Conservation (phyloP, 768 basidiomycete species). For the Trametes coccinea region DNA sequence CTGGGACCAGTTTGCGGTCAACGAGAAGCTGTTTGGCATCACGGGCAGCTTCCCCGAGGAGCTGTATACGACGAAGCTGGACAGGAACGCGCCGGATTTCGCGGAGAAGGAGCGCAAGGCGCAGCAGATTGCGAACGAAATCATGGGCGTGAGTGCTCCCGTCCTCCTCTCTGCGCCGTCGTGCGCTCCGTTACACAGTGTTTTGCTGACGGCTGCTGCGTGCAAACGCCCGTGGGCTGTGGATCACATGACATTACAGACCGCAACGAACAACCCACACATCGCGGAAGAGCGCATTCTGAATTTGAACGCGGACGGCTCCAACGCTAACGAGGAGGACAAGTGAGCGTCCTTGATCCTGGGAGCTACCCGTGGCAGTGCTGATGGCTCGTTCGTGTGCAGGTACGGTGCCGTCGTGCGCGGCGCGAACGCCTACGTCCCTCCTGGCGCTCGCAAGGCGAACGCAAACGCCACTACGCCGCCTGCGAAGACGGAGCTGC, state of each 20-base stretch:
- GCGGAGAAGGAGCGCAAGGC: constrained; percentile 89
- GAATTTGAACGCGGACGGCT: constrained; percentile 60
- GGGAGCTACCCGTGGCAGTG: constrained; percentile 27
- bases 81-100: constrained; percentile 80
- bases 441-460: constrained; percentile 80
- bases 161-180: background rate
- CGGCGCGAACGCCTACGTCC: constrained; percentile 86
- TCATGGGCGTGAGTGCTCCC: constrained; percentile 65
- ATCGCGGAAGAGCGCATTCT: constrained; percentile 84
- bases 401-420: constrained; percentile 95
- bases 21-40: constrained; percentile 92
- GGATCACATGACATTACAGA: constrained; percentile 37
- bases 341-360: constrained; percentile 56
- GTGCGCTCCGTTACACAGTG: constrained; percentile 1
- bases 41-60: constrained; percentile 93
- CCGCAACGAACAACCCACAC: constrained; percentile 72
- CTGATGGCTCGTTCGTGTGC: constrained; percentile 16
- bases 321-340: constrained; percentile 89
- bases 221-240: no score
- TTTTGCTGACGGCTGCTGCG: background rate
- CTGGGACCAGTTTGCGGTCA: constrained; percentile 95
- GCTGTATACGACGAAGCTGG: constrained; percentile 90
- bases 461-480: constrained; percentile 31
- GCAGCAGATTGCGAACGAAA: constrained; percentile 87
- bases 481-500: constrained; percentile 49